phyloP scores from a whole-genome alignment of 179 eudicot species.

The Carnegiea gigantea region DNA sequence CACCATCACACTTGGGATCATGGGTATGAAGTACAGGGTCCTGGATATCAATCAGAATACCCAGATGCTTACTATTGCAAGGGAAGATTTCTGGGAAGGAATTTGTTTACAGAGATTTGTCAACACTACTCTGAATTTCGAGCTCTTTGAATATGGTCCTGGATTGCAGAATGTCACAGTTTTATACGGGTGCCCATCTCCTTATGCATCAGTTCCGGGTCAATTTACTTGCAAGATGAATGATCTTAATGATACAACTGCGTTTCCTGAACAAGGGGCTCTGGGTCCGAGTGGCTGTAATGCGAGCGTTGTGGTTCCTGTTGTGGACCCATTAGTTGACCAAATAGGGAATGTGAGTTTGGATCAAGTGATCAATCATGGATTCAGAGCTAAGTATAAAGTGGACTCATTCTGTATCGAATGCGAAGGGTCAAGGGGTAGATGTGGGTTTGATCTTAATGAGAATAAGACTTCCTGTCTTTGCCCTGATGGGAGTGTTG shows the following conservation, averaged over 20 bases:
- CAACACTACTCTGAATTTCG: slow-evolving; percentile 33
- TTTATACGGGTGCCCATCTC: slow-evolving; percentile 38
- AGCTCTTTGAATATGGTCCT: slow-evolving; percentile 30
- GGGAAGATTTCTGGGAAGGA: slow-evolving; percentile 30
- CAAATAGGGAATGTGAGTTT: slow-evolving; percentile 9
- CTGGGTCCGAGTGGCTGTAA: slow-evolving; percentile 33
- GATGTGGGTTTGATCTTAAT: slow-evolving; percentile 41
- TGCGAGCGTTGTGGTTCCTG: slow-evolving; percentile 40
- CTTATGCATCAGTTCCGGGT: not conserved
- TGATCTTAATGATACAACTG: slow-evolving; percentile 14
- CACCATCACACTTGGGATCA: slow-evolving; percentile 13
- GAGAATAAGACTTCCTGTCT: slow-evolving; percentile 30
- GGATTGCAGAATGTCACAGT: slow-evolving; percentile 37
- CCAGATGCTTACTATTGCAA: slow-evolving; percentile 25
- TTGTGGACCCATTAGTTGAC: slow-evolving; percentile 13
- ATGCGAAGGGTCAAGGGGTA: slow-evolving; percentile 39
- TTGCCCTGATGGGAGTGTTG: slow-evolving; percentile 44
- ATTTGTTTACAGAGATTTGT: slow-evolving; percentile 29
- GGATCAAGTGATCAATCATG: slow-evolving; percentile 20
- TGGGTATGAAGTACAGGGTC: slow-evolving; percentile 26
- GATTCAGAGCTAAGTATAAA: slow-evolving; percentile 33
- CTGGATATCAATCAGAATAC: slow-evolving; percentile 18
- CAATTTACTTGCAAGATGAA: slow-evolving; percentile 27
- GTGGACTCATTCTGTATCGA: slow-evolving; percentile 23
- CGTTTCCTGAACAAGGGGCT: slow-evolving; percentile 26